Evolutionary conservation across 176 grass and related monocot species (phyloP).

Genomic region (Carex myosuroides): DNA sequence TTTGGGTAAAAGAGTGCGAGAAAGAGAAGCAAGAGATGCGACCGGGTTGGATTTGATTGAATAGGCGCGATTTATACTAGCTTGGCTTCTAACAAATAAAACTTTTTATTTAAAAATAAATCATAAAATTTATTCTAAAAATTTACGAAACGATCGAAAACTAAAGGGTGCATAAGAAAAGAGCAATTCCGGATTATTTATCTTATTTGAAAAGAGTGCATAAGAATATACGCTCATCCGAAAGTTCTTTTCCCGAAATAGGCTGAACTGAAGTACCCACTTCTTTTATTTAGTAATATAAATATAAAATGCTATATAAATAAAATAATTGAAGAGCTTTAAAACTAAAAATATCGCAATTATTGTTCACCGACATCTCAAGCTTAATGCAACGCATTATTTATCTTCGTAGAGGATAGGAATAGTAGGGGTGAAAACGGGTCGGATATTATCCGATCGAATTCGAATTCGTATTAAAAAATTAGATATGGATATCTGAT

Average conservation of each 20-base stretch:
- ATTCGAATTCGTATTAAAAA: too few relatives aligned
- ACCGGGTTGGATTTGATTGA: neutral
- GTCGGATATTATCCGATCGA: too few relatives aligned
- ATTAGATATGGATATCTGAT: too few relatives aligned
- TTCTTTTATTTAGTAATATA: neutral
- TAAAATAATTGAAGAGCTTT: too few relatives aligned
- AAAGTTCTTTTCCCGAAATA: neutral
- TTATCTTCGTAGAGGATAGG: too few relatives aligned
- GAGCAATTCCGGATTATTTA: neutral
- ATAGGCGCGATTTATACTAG: neutral
- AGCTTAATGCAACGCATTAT: too few relatives aligned
- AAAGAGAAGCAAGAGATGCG: neutral
- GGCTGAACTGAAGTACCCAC: neutral
- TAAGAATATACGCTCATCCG: neutral
- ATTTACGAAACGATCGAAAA: neutral
- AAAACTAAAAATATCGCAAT: too few relatives aligned
- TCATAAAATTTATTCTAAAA: neutral
- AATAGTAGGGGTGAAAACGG: too few relatives aligned
- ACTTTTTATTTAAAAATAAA: neutral
- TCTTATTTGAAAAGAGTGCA: neutral
- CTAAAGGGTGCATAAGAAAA: neutral
- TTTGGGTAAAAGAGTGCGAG: neutral
- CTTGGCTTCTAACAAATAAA: neutral
- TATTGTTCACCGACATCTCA: too few relatives aligned
- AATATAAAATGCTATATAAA: too few relatives aligned